Percentiles rank a stretch among this genome's conserved stretches.
phyloP scores from a whole-genome alignment of 495 filamentous ascomycete species.

The Xylaria grammica region DNA sequence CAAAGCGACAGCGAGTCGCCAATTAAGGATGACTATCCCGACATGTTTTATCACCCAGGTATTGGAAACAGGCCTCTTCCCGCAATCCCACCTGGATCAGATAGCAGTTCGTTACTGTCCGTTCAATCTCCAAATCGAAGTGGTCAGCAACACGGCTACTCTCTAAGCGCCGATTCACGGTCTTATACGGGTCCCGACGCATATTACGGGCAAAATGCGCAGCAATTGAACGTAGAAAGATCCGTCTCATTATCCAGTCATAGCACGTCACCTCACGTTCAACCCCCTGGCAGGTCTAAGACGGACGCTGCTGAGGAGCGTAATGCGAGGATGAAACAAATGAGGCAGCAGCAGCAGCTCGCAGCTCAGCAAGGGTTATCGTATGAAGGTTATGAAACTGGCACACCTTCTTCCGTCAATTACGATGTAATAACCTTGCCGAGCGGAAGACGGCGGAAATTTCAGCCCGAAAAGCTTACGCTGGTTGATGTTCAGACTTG shows the following conservation, averaged over 20 bases:
- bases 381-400: conserved; percentile 56
- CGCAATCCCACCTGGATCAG: conserved; percentile 68
- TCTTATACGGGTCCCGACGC: conserved; percentile 40
- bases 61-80: conserved; percentile 75
- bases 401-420: conserved; percentile 56
- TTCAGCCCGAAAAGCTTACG: conserved; percentile 85
- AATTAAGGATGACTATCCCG: conserved; percentile 71
- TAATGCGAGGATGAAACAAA: conserved; percentile 63
- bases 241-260: conserved; percentile 85
- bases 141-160: conserved; percentile 45
- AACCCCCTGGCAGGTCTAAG: conserved; percentile 86
- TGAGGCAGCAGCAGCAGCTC: conserved; percentile 58
- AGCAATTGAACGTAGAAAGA: conserved; percentile 70
- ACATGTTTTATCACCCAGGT: conserved; percentile 93
- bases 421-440: conserved; percentile 76
- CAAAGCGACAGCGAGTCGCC: conserved; percentile 63
- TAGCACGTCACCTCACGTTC: conserved; percentile 77
- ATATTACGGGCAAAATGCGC: conserved; percentile 41
- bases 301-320: conserved; percentile 82
- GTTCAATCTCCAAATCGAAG: conserved; percentile 39
- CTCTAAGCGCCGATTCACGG: conserved; percentile 46
- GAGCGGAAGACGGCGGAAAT: conserved; percentile 72
- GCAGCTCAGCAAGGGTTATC: conserved; percentile 50
- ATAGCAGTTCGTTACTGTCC: conserved; percentile 46
- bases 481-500: conserved; percentile 85